Conservation (phyloP, 1,284 basidiomycete species). For the Rhodotorula glutinis region DNA sequence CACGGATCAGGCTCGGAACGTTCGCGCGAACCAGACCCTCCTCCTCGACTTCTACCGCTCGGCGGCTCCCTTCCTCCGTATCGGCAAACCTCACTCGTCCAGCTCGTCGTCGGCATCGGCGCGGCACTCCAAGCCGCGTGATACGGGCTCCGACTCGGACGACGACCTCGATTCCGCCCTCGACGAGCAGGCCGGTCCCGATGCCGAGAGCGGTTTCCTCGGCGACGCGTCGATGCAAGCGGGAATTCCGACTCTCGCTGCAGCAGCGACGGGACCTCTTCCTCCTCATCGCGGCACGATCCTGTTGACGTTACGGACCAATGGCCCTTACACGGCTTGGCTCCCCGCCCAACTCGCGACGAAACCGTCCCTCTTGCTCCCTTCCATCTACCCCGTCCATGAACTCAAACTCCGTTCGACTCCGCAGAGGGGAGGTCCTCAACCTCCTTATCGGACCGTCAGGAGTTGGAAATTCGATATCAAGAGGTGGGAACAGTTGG, state of each 20-base stretch:
- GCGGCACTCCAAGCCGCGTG: slow-evolving; percentile 25
- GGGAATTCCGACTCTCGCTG: too few relatives aligned
- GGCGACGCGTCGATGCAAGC: too few relatives aligned
- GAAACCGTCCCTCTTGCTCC: slow-evolving; percentile 56
- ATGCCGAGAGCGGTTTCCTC: too few relatives aligned
- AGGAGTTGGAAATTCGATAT: slow-evolving; percentile 80
- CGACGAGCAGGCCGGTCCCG: slow-evolving; percentile 27
- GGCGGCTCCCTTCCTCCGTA: slow-evolving; percentile 60
- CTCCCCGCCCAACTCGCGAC: slow-evolving; percentile 65
- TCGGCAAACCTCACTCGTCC: slow-evolving; percentile 7
- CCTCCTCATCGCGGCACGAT: slow-evolving; percentile 56
- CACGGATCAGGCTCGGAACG: slow-evolving; percentile 89
- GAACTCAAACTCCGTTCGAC: slow-evolving; percentile 36
- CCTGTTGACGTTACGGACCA: slow-evolving; percentile 84
- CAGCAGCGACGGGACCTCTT: too few relatives aligned
- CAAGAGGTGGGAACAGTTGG: slow-evolving; percentile 59
- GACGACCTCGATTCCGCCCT: slow-evolving; percentile 23
- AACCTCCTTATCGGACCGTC: slow-evolving; percentile 68
- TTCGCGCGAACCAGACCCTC: slow-evolving; percentile 85
- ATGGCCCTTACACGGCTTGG: slow-evolving; percentile 85
- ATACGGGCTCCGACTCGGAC: slow-evolving; percentile 38
- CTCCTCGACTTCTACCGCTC: slow-evolving; percentile 79
- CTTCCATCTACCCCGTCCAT: slow-evolving; percentile 48
- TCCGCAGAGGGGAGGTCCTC: slow-evolving; percentile 44
- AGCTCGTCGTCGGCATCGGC: slow-evolving; percentile 2